Percentiles rank a stretch among this genome's conserved stretches.
Evolutionary conservation across 2,329 filamentous ascomycete genomes (phyloP).

Genomic region (Calycina marina): DNA sequence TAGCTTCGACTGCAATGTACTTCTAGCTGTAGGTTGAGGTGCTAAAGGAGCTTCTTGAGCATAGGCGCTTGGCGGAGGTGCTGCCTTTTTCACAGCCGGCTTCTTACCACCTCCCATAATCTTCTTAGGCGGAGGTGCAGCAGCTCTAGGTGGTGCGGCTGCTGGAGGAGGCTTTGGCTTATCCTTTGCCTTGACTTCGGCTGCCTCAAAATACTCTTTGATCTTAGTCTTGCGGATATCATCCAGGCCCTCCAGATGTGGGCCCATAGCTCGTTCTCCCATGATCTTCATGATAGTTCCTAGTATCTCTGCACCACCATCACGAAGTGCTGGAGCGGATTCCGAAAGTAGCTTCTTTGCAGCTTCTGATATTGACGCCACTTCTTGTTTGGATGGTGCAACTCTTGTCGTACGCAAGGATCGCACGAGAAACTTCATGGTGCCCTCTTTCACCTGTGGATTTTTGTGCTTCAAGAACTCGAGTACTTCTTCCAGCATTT

Average conservation of each 20-base stretch:
- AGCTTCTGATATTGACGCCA: constrained; percentile 71
- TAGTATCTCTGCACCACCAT: constrained; percentile 80
- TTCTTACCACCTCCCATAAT: constrained; percentile 20
- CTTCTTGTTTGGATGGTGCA: constrained; percentile 73
- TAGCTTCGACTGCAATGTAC: constrained; percentile 34
- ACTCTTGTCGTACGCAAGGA: constrained; percentile 71
- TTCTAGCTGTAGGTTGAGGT: constrained; percentile 41
- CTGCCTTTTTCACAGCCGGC: constrained; percentile 32
- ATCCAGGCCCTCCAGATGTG: constrained; percentile 80
- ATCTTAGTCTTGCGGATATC: constrained; percentile 93
- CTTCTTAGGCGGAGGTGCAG: constrained; percentile 31
- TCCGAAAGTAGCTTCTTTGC: constrained; percentile 84
- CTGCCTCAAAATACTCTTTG: constrained; percentile 76
- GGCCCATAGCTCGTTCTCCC: constrained; percentile 89
- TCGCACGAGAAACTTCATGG: constrained; percentile 82
- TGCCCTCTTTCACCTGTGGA: constrained; percentile 92
- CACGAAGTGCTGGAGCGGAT: constrained; percentile 70
- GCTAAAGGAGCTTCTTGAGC: constrained; percentile 38
- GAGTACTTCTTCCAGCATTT: constrained; percentile 82
- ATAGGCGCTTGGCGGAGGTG: constrained; percentile 29
- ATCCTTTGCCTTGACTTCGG: constrained; percentile 77
- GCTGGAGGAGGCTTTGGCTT: constrained; percentile 69
- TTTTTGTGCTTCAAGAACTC: constrained; percentile 88
- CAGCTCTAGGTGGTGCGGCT: constrained; percentile 42
- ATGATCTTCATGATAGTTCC: constrained; percentile 98